Evolutionary conservation across 352 stramenopile genomes (phyloP).

Genomic region (Globisporangium splendens): DNA sequence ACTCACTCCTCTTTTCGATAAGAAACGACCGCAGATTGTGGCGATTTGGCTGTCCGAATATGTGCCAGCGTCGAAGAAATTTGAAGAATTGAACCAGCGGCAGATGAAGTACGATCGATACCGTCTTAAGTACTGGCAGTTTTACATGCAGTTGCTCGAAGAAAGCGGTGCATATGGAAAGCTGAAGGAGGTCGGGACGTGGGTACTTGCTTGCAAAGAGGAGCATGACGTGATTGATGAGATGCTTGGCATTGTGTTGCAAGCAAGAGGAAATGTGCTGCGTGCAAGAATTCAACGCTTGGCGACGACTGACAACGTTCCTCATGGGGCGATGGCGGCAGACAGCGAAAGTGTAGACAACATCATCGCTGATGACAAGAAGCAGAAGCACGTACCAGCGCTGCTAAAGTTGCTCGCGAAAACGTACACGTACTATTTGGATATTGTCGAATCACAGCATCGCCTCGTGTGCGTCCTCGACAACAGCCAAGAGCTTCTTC

Average conservation of each 20-base stretch:
- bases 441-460: slow-evolving; percentile 36
- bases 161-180: slow-evolving; percentile 49
- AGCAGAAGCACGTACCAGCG: neutral
- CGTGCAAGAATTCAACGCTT: slow-evolving; percentile 20
- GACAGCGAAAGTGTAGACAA: neutral
- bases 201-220: slow-evolving; percentile 78
- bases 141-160: slow-evolving; percentile 53
- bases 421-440: slow-evolving; percentile 56
- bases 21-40: slow-evolving; percentile 56
- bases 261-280: slow-evolving; percentile 45
- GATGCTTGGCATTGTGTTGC: slow-evolving; percentile 55
- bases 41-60: slow-evolving; percentile 78
- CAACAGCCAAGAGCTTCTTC: slow-evolving; percentile 25
- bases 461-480: slow-evolving; percentile 27
- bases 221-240: slow-evolving; percentile 78
- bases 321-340: neutral
- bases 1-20: slow-evolving; percentile 62
- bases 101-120: slow-evolving; percentile 79
- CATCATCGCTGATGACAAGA: neutral
- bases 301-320: neutral
- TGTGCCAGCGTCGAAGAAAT: slow-evolving; percentile 65
- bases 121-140: slow-evolving; percentile 75
- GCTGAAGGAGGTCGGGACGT: slow-evolving; percentile 66
- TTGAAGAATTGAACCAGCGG: slow-evolving; percentile 77
- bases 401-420: slow-evolving; percentile 61